phyloP scores from a whole-genome alignment of 2,329 filamentous ascomycete genomes.

The Penicillium concentricum region DNA sequence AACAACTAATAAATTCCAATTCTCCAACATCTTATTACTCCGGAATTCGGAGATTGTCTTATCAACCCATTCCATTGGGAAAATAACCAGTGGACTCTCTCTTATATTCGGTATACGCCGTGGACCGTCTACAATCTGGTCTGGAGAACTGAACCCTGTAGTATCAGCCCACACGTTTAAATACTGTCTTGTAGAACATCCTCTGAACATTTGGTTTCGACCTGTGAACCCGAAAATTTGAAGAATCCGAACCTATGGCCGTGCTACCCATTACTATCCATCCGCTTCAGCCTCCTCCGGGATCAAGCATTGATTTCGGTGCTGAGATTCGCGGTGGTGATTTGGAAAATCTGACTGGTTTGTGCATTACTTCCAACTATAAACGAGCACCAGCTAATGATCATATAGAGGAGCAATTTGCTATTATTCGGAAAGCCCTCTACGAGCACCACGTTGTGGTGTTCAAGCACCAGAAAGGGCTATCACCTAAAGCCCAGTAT shows the following conservation, averaged over 20 bases:
- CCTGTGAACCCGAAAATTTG: background rate
- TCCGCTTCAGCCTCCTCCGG: constrained; percentile 24
- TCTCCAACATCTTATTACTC: background rate
- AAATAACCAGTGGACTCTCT: background rate
- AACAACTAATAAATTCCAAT: no score
- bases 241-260: constrained; percentile 8
- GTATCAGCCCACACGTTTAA: background rate
- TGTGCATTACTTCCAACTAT: constrained; percentile 24
- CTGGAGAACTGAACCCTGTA: background rate
- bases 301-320: constrained; percentile 57
- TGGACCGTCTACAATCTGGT: constrained; percentile 4
- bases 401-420: constrained; percentile 61
- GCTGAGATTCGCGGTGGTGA: constrained; percentile 59
- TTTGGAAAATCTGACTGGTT: constrained; percentile 63
- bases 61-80: background rate
- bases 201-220: background rate
- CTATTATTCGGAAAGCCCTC: constrained; percentile 62
- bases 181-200: background rate
- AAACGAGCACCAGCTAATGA: constrained; percentile 5
- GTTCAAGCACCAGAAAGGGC: constrained; percentile 64
- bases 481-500: constrained; percentile 70
- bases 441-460: constrained; percentile 69
- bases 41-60: background rate
- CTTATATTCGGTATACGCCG: constrained; percentile 9
- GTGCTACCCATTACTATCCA: constrained; percentile 19